Base-by-base conservation (phyloP, 1,139 yeast species). In the Kluyveromyces sp. region DNA sequence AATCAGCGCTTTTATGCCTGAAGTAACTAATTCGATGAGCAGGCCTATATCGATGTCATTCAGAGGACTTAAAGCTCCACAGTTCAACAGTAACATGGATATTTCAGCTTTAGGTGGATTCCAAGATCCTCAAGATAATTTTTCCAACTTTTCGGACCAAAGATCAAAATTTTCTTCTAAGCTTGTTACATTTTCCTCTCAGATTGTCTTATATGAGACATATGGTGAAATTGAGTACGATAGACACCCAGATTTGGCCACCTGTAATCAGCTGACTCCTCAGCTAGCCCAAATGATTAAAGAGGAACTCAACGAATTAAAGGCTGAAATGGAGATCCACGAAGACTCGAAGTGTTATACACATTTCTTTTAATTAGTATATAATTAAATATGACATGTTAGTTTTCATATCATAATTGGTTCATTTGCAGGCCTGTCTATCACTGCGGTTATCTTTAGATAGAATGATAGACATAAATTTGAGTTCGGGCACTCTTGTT, bases 211-310 rank as follows among this genome's bases (percentile, higher is more conserved):
- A 43, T 92, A 83, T 65, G 96, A 89, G 53, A 92, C 97, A 0
- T 89, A 85, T 64, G 78, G 84, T 51, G 82, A 83, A 41, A 81
- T 78, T 21, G 96, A 87, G 55, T 92, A 92, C 63, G 97, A 92
- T 64, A 79, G 98, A 58, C 89, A 84, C 53, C 97, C 97, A 0
- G 97, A 89, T 54, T 74, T 83, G 39, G 95, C 96, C 4, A 89
- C 97, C 1, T 90, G 97, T 69, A 89, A 90, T 66, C 89, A 84
- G 61, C 72, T 90, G 65, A 90, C 96, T 1, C 97, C 97, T 4
- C 71, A 77, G 46, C 70, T 90, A 62, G 97, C 97, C 0, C 92
- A 86, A 65, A 81, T 81, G 67, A 88, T 92, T 59, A 84, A 82
- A 67, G 88, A 84, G 43, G 97, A 92, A 65, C 72, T 92, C 62